Base-by-base conservation (phyloP, 2,329 filamentous ascomycete species). In the Metarhizium guizhouense region DNA sequence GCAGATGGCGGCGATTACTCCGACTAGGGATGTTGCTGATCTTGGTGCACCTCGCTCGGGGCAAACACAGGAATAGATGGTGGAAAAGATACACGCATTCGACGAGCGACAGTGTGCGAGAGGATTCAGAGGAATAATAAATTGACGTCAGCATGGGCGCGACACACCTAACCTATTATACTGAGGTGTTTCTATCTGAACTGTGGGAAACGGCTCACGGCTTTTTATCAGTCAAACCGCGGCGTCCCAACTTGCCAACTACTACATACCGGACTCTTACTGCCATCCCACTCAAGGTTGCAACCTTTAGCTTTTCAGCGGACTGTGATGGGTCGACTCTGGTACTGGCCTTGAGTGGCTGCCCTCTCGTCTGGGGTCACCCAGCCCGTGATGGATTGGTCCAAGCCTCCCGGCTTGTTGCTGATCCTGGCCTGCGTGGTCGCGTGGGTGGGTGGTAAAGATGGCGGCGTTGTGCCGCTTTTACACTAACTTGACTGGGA, bases 401-500 rank as follows among this genome's bases (percentile, higher is more conserved):
- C 47, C 47, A 25, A 25, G 25, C 25, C 25, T 25, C 25, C 25
- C 25, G 25, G 25, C 48, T 13, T 29, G 45, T 47, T 25, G 25
- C 20, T 48, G 45, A 29, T 16, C 25, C 18, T 47, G 25, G 18
- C 45, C 10, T 7, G 6, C 4, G 16, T 5, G 42, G 8, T 14
- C 20, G 45, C n/a, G 38, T 36, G 45, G 40, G 48, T 40, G 25
- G 29, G 32, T 11, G 13, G 38, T 14, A 16, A 16, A 29, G 54
- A 56, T 56, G 54, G 45, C 32, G 50, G 49, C 45, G 45, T 43
- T 42, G 20, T 47, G 45, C 43, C 16, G 54, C 29, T 53, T 40
- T 53, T 40, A 38, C 51, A 25, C 55, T 47, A 56, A 25, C 52
- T 51, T 38, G 52, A 54, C 36, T 50, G 6, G 51, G 54, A 43